A percentile compares a stretch with the other conserved stretches of the same genome.
These are phyloP conservation scores for Trichothecium sympodiale DNA, from an alignment of 2,329 filamentous ascomycete genomes.

Conservation along the genomic window DNA sequence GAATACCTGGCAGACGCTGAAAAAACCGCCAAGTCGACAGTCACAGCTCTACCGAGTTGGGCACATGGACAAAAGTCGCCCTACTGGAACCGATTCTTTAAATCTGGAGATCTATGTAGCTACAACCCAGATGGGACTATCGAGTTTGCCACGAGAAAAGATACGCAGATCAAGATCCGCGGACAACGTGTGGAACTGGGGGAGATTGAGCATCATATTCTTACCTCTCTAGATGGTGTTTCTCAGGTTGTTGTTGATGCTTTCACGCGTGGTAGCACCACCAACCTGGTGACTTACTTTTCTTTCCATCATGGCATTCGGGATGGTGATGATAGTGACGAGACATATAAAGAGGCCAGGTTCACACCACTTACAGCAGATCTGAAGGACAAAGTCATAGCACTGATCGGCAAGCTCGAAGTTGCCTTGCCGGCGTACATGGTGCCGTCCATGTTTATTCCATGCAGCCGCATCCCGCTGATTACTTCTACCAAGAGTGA, in stretches of 20 bases:
- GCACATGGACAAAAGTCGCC: constrained; percentile 2
- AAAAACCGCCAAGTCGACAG: constrained; percentile 13
- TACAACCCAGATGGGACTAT: constrained; percentile 1
- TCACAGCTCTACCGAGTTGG: constrained; percentile 1
- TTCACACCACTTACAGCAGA: constrained; percentile 5
- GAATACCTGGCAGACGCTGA: constrained; percentile 31
- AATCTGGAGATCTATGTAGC: background rate
- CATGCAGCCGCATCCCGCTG: constrained; percentile 9
- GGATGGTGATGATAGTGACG: background rate
- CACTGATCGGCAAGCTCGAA: constrained; percentile 6
- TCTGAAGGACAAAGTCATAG: constrained; percentile 7
- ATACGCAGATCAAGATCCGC: constrained; percentile 4
- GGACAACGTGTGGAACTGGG: constrained; percentile 2
- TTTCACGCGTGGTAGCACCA: background rate
- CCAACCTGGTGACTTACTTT: constrained; percentile 1
- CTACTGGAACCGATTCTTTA: background rate
- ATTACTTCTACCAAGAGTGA: no score
- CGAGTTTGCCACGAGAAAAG: constrained; percentile 1
- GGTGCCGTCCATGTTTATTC: constrained; percentile 11
- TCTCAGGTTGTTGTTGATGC: background rate
- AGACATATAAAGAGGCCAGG: constrained; percentile 2
- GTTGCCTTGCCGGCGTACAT: constrained; percentile 10
- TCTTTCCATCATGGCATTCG: background rate
- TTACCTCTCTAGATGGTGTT: background rate
- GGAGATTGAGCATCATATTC: constrained; percentile 2